These are phyloP conservation scores for Lentinula sp. DNA, from an alignment of 768 basidiomycete genomes.

Conservation along the genomic window DNA sequence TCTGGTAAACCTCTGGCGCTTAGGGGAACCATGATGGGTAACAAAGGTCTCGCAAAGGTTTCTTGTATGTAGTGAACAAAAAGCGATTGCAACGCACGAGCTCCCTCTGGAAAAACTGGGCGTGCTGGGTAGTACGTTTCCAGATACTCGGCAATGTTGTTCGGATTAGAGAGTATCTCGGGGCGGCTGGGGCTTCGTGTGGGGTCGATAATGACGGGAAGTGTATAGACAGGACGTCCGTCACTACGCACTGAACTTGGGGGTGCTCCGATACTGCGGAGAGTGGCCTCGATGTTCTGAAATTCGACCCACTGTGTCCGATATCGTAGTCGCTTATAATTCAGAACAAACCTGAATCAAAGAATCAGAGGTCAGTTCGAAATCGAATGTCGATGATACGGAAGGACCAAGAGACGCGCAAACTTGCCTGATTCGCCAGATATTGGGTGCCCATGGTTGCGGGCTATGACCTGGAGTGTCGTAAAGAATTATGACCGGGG, in stretches of 20 bases:
- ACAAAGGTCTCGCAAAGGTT: constrained; percentile 58
- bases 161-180: constrained; percentile 50
- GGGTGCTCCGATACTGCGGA: constrained; percentile 53
- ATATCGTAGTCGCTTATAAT: constrained; percentile 69
- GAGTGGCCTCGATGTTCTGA: constrained; percentile 56
- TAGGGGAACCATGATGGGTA: constrained; percentile 66
- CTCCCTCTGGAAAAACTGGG: constrained; percentile 65
- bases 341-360: constrained; percentile 55
- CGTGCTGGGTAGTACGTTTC: constrained; percentile 65
- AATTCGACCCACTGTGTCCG: constrained; percentile 69
- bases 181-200: constrained; percentile 39
- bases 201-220: constrained; percentile 66
- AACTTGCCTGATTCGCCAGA: constrained; percentile 63
- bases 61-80: constrained; percentile 71
- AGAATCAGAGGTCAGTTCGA: neutral
- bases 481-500: constrained; percentile 49
- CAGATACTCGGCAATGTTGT: constrained; percentile 66
- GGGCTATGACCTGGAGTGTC: constrained; percentile 56
- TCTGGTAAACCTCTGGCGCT: constrained; percentile 56
- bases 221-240: constrained; percentile 57
- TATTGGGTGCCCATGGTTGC: constrained; percentile 73
- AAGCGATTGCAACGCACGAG: constrained; percentile 58
- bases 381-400: neutral
- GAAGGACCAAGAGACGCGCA: neutral
- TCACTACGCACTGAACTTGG: constrained; percentile 50